Evolutionary conservation across 352 stramenopile species (phyloP).

Genomic region (Phytophthora macrochlamydospora): DNA sequence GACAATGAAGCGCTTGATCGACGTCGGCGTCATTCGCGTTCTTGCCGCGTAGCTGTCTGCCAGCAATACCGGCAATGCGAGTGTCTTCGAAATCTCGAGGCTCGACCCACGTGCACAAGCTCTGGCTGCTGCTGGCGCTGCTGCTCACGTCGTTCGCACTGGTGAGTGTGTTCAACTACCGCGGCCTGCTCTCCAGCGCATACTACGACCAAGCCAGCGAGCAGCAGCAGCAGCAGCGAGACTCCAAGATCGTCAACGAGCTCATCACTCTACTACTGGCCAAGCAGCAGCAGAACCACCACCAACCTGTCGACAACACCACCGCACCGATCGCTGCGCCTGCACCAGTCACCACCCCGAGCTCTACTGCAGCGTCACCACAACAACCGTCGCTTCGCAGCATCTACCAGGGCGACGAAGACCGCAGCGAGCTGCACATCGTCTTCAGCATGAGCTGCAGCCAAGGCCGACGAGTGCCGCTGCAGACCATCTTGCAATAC

Average conservation of each 20-base stretch:
- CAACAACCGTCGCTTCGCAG: slow-evolving; percentile 5
- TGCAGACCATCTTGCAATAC: slow-evolving; percentile 54
- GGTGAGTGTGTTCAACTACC: slow-evolving; percentile 43
- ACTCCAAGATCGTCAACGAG: slow-evolving; percentile 24
- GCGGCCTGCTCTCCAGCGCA: slow-evolving; percentile 20
- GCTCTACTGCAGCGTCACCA: slow-evolving; percentile 2
- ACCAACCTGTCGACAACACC: neutral
- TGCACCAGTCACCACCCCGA: neutral
- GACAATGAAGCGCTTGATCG: slow-evolving; percentile 2
- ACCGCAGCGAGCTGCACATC: slow-evolving; percentile 48
- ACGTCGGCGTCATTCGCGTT: neutral
- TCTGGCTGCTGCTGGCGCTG: slow-evolving; percentile 26
- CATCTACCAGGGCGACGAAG: slow-evolving; percentile 34
- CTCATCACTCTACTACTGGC: slow-evolving; percentile 23
- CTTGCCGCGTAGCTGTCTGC: neutral
- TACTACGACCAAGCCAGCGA: slow-evolving; percentile 1
- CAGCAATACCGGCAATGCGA: slow-evolving; percentile 7
- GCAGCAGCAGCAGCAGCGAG: slow-evolving; percentile 7
- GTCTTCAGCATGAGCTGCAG: slow-evolving; percentile 63
- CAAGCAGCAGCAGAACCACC: slow-evolving; percentile 14
- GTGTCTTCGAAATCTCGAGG: neutral
- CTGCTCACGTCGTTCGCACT: slow-evolving; percentile 23
- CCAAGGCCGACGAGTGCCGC: slow-evolving; percentile 40
- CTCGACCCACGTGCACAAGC: slow-evolving; percentile 17
- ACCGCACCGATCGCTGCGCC: neutral